Evolutionary conservation across 2,329 filamentous ascomycete species (phyloP), one percentile per base, ranked within the genome.

Genomic region (Talaromyces marneffei): DNA sequence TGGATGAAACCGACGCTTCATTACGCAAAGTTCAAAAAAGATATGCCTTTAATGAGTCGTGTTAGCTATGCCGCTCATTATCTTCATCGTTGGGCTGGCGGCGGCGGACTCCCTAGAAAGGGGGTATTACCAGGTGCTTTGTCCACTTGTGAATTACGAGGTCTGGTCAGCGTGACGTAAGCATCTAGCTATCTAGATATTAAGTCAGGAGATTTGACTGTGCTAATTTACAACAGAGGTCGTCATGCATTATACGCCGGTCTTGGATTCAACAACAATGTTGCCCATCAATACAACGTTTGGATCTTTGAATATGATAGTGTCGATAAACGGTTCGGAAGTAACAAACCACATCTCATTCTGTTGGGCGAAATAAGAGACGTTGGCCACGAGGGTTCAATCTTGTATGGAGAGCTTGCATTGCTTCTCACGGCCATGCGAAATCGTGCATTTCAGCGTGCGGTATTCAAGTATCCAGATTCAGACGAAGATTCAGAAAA

Each of bases 401-500:
- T 62, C 12, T 50, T 58, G 25, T 48, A 12, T 42, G 54, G 60
- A 18, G 60, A 57, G 27, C 60, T 62, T 3, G 40, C 35, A 16
- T 9, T 57, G 9, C 31, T 62, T 39, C 31, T 62, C 4, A 20
- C n/a, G 3, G 54, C 44, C 8, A 62, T 62, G 60, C 33, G 42
- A 42, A 52, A 57, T n/a, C 60, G 60, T 52, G 60, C 60, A 6
- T 18, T 42, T 54, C 60, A 62, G 18, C 23, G 54, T 14, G 16
- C 46, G n/a, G 12, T 50, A 2, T 33, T 33, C 7, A 18, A n/a
- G 6, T 42, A 61, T 10, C 16, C 7, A 31, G 25, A 50, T 12
- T 50, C 25, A 18, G 25, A 50, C n/a, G 25, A 50, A 20, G 23
- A 61, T 1, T 9, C 6, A 50, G 25, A 39, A 33, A 31, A 37